Conservation (phyloP, 805 yeast genomes). For the Kazachstania kunashirensis region DNA sequence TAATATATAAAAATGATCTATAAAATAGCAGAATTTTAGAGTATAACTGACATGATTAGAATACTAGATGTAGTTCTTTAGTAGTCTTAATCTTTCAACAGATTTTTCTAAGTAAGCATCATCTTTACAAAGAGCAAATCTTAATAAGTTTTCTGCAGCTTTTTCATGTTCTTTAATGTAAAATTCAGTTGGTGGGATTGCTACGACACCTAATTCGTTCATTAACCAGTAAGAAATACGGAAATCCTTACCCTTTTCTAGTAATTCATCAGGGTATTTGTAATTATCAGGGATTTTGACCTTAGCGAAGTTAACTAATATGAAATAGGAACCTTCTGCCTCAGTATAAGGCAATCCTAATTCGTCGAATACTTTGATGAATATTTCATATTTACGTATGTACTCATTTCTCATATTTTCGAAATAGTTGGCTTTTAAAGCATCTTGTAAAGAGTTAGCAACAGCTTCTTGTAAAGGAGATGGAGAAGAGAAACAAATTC, state of each 20-base stretch:
- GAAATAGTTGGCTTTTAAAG: conserved; percentile 57
- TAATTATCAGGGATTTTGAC: conserved; percentile 70
- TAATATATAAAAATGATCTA: too few relatives aligned
- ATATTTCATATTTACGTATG: conserved; percentile 58
- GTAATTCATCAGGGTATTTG: conserved; percentile 60
- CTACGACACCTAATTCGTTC: conserved; percentile 85
- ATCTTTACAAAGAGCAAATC: conserved; percentile 96
- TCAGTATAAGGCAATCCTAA: conserved; percentile 79
- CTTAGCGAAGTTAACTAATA: conserved; percentile 78
- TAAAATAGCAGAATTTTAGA: too few relatives aligned
- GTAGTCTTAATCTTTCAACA: conserved; percentile 57
- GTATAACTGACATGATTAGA: too few relatives aligned
- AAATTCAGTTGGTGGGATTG: conserved; percentile 97
- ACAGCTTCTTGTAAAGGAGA: conserved; percentile 90
- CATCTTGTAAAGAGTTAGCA: conserved; percentile 61
- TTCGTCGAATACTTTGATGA: conserved; percentile 74
- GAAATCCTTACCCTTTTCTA: conserved; percentile 71
- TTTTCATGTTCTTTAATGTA: conserved; percentile 59
- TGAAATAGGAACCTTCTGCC: conserved; percentile 91
- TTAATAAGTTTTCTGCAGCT: conserved; percentile 71
- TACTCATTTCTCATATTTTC: conserved; percentile 60
- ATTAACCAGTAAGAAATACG: conserved; percentile 87
- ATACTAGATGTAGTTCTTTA: conserved; percentile 60
- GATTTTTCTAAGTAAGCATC: conserved; percentile 75
- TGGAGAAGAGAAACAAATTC: conserved; percentile 87